A percentile compares a stretch with the other conserved stretches of the same genome.
Evolutionary conservation across 345 rosid species (phyloP).

Genomic region (Geranium brycei): DNA sequence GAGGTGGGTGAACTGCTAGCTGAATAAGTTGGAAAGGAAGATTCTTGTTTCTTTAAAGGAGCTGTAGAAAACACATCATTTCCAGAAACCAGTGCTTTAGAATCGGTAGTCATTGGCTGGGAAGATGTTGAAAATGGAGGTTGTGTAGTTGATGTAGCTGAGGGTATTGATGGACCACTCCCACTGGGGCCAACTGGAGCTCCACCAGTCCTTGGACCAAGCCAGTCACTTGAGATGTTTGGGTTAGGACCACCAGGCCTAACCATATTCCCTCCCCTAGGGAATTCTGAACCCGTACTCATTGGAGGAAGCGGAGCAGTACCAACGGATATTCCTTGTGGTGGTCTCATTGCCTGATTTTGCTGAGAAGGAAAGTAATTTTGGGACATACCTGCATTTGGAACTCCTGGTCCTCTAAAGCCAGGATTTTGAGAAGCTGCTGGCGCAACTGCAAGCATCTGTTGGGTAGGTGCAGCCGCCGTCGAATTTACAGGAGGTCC

Average conservation of each 20-base stretch:
- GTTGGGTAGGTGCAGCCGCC: slow-evolving; percentile 26
- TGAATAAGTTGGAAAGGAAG: slow-evolving; percentile 31
- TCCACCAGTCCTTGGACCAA: slow-evolving; percentile 37
- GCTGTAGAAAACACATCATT: slow-evolving; percentile 46
- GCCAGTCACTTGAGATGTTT: slow-evolving; percentile 42
- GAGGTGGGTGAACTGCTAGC: slow-evolving; percentile 26
- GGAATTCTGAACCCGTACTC: slow-evolving; percentile 31
- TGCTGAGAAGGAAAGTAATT: slow-evolving; percentile 46
- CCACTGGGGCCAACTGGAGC: slow-evolving; percentile 34
- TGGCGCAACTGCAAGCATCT: slow-evolving; percentile 24
- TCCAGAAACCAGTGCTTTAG: slow-evolving; percentile 45
- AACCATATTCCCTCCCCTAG: slow-evolving; percentile 33
- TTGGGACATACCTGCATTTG: slow-evolving; percentile 34
- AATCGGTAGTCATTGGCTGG: slow-evolving; percentile 24
- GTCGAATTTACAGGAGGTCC: slow-evolving; percentile 27
- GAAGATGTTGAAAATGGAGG: slow-evolving; percentile 25
- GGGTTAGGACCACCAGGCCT: slow-evolving; percentile 29
- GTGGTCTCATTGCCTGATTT: slow-evolving; percentile 33
- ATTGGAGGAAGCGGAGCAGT: slow-evolving; percentile 38
- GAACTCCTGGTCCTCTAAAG: slow-evolving; percentile 52
- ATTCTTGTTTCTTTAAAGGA: slow-evolving; percentile 34
- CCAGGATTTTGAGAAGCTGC: slow-evolving; percentile 32
- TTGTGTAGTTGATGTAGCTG: slow-evolving; percentile 28
- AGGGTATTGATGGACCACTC: slow-evolving; percentile 23
- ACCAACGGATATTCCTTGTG: slow-evolving; percentile 41